Evolutionary conservation across 768 basidiomycete species (phyloP).

Genomic region (Russula sp.): DNA sequence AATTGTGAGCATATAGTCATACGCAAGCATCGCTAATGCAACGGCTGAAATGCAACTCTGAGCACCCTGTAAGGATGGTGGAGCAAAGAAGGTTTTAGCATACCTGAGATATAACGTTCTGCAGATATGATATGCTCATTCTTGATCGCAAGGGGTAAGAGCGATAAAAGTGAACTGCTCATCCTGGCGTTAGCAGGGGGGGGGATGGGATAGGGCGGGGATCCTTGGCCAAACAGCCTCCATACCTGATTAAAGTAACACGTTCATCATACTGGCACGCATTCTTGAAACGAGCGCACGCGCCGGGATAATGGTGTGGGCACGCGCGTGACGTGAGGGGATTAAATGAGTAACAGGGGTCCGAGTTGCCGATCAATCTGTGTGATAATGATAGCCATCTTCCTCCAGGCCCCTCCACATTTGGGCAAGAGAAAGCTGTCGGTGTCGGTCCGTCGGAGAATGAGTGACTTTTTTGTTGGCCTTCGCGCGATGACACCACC

Average conservation of each 20-base stretch:
- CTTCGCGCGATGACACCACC: too few relatives aligned
- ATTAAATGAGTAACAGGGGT: slow-evolving; percentile 2
- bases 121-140: not conserved
- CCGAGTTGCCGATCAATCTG: slow-evolving; percentile 5
- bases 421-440: too few relatives aligned
- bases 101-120: slow-evolving; percentile 13
- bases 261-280: not conserved
- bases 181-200: not conserved
- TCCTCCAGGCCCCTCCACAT: not conserved
- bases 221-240: not conserved
- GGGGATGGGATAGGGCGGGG: not conserved
- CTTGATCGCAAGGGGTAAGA: slow-evolving; percentile 3
- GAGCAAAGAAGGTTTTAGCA: not conserved
- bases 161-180: not conserved
- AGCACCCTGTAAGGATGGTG: not conserved
- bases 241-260: not conserved
- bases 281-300: not conserved
- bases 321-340: not conserved
- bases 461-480: too few relatives aligned
- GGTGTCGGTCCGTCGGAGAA: too few relatives aligned
- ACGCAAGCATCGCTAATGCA: slow-evolving; percentile 32
- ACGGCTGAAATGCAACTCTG: slow-evolving; percentile 24
- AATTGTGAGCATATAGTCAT: slow-evolving; percentile 38
- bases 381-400: too few relatives aligned
- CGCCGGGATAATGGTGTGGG: not conserved